Base-by-base conservation (phyloP, 805 yeast species). In the Barnettozyma botsteinii region DNA sequence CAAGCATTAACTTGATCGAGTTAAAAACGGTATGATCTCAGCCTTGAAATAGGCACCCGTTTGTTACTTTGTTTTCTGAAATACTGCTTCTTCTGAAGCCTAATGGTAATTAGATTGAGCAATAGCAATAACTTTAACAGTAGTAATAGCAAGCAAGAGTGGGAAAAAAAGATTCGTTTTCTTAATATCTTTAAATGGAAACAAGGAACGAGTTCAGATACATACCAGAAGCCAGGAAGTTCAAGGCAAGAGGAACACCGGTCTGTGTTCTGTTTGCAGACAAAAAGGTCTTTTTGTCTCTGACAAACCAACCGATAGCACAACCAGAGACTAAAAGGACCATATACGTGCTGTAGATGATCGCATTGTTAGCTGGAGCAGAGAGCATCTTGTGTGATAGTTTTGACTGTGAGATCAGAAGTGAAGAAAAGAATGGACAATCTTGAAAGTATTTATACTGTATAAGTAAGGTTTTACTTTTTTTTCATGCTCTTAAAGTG, bases 191-290 rank as follows among this genome's bases (percentile, higher is more conserved):
- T 13, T 24, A 35, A 27, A 31, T 35, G 14, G 14, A 26, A 30
- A 20, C 12, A 19, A 8, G 24, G 25, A 12, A 15, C n/a, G 13
- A 15, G 20, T 20, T 9, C 2, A 4, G 14, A 57, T 61, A 81
- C 91, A 63, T 71, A 75, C 95, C 95, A 50, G 94, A 80, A 37
- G 97, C 97, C 40, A 89, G 77, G 58, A 89, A 89, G 60, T 89
- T 89, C 45, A 89, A 68, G 2, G 96, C 84, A 51, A 89, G 66
- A 1, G 96, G 95, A 13, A 86, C 30, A 25, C 87, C 94, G 32
- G 70, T 70, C 52, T 85, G 89, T 1, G 95, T 78, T 11, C 93
- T 81, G 62, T 88, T 85, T 4, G 89, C 80, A 2, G 88, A 72
- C 40, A 88, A 62, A 55, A 85, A 89, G 6, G 78, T 72, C 30